phyloP scores from a whole-genome alignment of 2,329 filamentous ascomycete genomes.

The Lecanicillium sp. region DNA sequence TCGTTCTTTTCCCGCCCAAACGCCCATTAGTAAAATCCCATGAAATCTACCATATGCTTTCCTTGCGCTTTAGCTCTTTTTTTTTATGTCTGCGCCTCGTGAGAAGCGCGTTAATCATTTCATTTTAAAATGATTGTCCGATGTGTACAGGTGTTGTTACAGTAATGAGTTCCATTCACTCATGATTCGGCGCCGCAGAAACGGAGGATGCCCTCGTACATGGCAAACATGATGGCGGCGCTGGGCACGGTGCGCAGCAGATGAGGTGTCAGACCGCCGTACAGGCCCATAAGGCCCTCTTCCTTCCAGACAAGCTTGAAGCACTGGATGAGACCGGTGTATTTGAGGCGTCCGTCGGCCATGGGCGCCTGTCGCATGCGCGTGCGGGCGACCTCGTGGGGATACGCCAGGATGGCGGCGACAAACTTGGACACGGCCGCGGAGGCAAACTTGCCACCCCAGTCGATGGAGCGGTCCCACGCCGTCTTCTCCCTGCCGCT shows the following conservation, averaged over 20 bases:
- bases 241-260: conserved; percentile 86
- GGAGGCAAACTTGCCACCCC: conserved; percentile 71
- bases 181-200: conserved; percentile 37
- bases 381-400: conserved; percentile 85
- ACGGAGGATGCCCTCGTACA: conserved; percentile 59
- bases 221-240: conserved; percentile 94
- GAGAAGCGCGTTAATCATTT: background rate
- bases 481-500: conserved; percentile 57
- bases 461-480: conserved; percentile 71
- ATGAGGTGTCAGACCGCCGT: conserved; percentile 87
- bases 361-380: conserved; percentile 78
- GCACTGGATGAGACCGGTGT: conserved; percentile 82
- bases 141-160: conserved; percentile 10
- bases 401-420: conserved; percentile 80
- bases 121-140: no score
- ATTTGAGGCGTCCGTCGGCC: conserved; percentile 67
- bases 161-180: conserved; percentile 19
- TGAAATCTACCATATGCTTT: background rate
- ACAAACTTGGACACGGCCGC: conserved; percentile 82
- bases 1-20: background rate
- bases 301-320: conserved; percentile 84
- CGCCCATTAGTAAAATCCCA: conserved; percentile 4
- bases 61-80: background rate
- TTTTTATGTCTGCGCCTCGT: background rate
- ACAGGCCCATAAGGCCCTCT: conserved; percentile 78